These are phyloP conservation scores for Yarrowia divulgata DNA, from an alignment of 805 yeast species.

Conservation along the genomic window DNA sequence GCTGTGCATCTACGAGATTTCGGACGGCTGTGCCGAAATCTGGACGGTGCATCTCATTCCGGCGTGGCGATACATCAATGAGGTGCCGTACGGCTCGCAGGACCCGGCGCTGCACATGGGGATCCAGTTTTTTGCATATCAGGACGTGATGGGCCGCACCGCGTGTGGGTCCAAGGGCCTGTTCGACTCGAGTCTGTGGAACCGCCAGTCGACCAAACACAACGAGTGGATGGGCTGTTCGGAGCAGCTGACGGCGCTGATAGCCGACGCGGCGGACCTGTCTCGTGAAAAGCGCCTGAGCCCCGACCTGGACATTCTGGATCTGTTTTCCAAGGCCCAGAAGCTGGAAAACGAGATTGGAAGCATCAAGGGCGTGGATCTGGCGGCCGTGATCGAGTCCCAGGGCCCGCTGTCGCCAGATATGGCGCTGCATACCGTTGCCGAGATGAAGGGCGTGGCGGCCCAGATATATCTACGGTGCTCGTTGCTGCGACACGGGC, in stretches of 20 bases:
- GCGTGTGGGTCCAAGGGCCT: slow-evolving; percentile 30
- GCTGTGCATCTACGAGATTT: slow-evolving; percentile 21
- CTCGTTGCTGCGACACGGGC: slow-evolving; percentile 18
- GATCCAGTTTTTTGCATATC: slow-evolving; percentile 34
- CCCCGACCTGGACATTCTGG: slow-evolving; percentile 32
- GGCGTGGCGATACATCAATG: slow-evolving; percentile 35
- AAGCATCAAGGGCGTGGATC: slow-evolving; percentile 32
- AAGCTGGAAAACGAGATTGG: slow-evolving; percentile 36
- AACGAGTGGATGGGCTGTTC: slow-evolving; percentile 36
- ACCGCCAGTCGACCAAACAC: slow-evolving; percentile 32
- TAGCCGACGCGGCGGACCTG: slow-evolving; percentile 23
- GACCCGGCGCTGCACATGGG: slow-evolving; percentile 37
- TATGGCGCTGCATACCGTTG: slow-evolving; percentile 16
- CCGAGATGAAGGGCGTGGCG: slow-evolving; percentile 21
- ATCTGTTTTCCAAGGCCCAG: slow-evolving; percentile 28
- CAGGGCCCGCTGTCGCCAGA: slow-evolving; percentile 14
- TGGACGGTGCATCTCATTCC: slow-evolving; percentile 35
- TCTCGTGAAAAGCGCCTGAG: slow-evolving; percentile 27
- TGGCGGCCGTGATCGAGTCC: slow-evolving; percentile 3
- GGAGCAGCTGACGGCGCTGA: slow-evolving; percentile 28
- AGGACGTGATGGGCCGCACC: slow-evolving; percentile 37
- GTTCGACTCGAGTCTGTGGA: slow-evolving; percentile 31
- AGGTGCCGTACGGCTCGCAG: slow-evolving; percentile 26
- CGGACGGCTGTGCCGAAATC: slow-evolving; percentile 27
- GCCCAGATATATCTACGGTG: slow-evolving; percentile 31